Percentiles rank a stretch among this genome's conserved stretches.
Evolutionary conservation across 1,284 basidiomycete species (phyloP).

Genomic region (Ganoderma sinense): DNA sequence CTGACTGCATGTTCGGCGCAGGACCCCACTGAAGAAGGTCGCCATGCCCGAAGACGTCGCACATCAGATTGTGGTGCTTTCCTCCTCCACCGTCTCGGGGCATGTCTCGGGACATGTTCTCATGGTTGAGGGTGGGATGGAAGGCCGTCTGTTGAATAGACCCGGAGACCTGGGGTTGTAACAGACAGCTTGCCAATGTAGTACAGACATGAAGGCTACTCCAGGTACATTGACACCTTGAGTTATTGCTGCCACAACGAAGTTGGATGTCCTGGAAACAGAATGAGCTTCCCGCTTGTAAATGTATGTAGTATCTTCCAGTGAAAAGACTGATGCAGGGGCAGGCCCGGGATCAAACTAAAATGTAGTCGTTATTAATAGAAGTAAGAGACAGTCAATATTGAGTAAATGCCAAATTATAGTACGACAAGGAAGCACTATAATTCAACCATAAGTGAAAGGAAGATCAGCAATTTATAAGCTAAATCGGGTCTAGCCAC

Average conservation of each 20-base stretch:
- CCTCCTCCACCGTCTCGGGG: conserved; percentile 70
- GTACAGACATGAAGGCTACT: too few species aligned
- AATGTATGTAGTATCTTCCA: too few species aligned
- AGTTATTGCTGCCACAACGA: too few species aligned
- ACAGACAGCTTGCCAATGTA: neutral
- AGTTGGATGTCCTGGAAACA: too few species aligned
- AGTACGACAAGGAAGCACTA: neutral
- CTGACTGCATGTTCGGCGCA: conserved; percentile 35
- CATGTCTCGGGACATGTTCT: conserved; percentile 77
- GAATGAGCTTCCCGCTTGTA: too few species aligned
- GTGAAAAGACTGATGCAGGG: too few species aligned
- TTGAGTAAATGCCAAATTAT: neutral
- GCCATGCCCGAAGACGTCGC: conserved; percentile 71
- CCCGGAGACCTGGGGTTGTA: conserved; percentile 43
- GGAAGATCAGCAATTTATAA: neutral
- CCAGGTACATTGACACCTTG: too few species aligned
- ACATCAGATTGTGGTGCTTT: conserved; percentile 67
- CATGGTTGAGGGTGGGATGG: conserved; percentile 82
- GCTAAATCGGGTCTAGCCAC: conserved; percentile 16
- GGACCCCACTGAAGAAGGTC: conserved; percentile 77
- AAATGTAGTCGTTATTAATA: too few species aligned
- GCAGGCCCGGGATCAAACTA: too few species aligned
- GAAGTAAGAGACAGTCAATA: neutral
- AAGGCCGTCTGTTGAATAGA: conserved; percentile 62
- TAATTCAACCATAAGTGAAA: neutral